Percentiles rank a stretch among this genome's conserved stretches.
Evolutionary conservation across 2,329 filamentous ascomycete species (phyloP).

Genomic region (Alternaria metachromatica): DNA sequence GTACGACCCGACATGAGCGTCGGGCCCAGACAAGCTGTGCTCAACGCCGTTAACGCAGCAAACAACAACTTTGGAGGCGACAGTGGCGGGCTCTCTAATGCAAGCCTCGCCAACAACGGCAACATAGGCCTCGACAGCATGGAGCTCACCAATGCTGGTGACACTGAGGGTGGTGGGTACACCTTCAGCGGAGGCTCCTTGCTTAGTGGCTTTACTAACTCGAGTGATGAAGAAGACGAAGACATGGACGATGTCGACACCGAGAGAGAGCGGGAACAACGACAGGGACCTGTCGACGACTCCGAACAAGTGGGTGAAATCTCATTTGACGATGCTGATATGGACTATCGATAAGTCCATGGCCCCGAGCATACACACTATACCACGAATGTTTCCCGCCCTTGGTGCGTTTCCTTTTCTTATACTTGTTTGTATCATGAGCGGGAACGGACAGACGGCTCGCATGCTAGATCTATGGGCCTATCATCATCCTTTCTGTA

Average conservation of each 20-base stretch:
- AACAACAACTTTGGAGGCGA: slow-evolving; percentile 62
- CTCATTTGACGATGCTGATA: slow-evolving; percentile 67
- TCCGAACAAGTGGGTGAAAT: slow-evolving; percentile 72
- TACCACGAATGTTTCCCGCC: slow-evolving; percentile 41
- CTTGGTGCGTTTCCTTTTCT: slow-evolving; percentile 49
- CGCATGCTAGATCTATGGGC: slow-evolving; percentile 13
- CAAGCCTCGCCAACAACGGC: slow-evolving; percentile 74
- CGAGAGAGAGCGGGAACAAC: slow-evolving; percentile 59
- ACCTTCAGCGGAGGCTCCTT: slow-evolving; percentile 76
- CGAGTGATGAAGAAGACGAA: slow-evolving; percentile 94
- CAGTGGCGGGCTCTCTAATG: slow-evolving; percentile 68
- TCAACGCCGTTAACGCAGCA: slow-evolving; percentile 64
- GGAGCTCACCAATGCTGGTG: slow-evolving; percentile 69
- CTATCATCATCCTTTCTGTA: slow-evolving; percentile 27
- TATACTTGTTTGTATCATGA: slow-evolving; percentile 19
- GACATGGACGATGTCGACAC: slow-evolving; percentile 87
- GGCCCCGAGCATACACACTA: slow-evolving; percentile 29
- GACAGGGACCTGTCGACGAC: slow-evolving; percentile 57
- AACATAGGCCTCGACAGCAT: slow-evolving; percentile 64
- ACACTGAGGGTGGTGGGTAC: slow-evolving; percentile 76
- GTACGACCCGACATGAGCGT: slow-evolving; percentile 90
- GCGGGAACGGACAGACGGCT: slow-evolving; percentile 4
- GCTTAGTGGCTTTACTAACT: slow-evolving; percentile 90
- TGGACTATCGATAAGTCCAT: slow-evolving; percentile 62
- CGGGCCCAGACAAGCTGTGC: slow-evolving; percentile 74